Base-by-base conservation (phyloP, 768 basidiomycete species). In the Tulasnella sp. region DNA sequence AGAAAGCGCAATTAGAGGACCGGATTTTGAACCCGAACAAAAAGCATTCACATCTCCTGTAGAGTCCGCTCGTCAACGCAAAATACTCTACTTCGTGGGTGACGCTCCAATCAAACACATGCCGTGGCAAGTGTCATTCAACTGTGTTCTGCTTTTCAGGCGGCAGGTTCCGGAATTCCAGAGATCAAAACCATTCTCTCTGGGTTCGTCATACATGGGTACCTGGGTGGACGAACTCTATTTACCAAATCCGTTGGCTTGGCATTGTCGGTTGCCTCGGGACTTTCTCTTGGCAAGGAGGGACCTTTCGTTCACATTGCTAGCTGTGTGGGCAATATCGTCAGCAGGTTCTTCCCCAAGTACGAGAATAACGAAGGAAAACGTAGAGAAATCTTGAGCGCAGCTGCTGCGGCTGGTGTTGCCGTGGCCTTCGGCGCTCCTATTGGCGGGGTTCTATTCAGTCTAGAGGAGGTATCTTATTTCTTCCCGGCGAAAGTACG, bases 341-440 rank as follows among this genome's bases (percentile, higher is more conserved):
- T 91, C 63, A 91, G 89, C 66, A 80, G 95, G 11, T 81, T 85
- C 67, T 83, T 88, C 64, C 70, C 70, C 34, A 98, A 98, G 72
- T 99, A 95, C 67, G 94, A 98, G 71, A 85, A 80, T 54, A 99
- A 98, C 66, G 96, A 99, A 80, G 93, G 89, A 13, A 98, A 98
- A 70, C 80, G 94, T 47, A 83, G 96, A 50, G 96, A 98, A 73
- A 84, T 99, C 56, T 74, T 99, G 38, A 93, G 89, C 62, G 96
- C 96, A 10, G 93, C 94, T 27, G 90, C 92, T 69, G 96, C 95
- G 4, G 96, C 96, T 23, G 96, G 96, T 27, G 96, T 99, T 10
- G 89, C 95, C 4, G 95, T 98, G 24, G 90, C 94, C 0, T 97
- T 98, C 68, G 95, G 95, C 48, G 94, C 95, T 0, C 96, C 96